These are phyloP conservation scores for Phyllosticta citrichinensis DNA, from an alignment of 2,329 filamentous ascomycete species.

Conservation along the genomic window DNA sequence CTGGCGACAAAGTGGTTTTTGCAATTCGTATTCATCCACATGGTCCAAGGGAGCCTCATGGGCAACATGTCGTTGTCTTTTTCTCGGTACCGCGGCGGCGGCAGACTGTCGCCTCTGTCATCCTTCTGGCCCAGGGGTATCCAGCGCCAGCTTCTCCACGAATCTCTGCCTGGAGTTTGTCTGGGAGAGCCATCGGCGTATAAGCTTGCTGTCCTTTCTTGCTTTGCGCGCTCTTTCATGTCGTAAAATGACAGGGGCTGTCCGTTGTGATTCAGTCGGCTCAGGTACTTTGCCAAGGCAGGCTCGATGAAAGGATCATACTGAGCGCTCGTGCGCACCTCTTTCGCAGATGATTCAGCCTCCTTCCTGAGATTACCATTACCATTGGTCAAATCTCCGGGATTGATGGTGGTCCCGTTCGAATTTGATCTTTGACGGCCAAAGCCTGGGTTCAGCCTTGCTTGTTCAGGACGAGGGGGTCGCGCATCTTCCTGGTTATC, in stretches of 20 bases:
- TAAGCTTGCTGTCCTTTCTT: slow-evolving; percentile 1
- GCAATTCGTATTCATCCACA: slow-evolving; percentile 27
- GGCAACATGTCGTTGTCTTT: slow-evolving; percentile 4
- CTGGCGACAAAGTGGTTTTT: slow-evolving; percentile 20
- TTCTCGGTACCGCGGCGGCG: neutral
- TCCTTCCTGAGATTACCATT: neutral
- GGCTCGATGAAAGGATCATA: neutral
- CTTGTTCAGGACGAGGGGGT: neutral
- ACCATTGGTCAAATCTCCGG: neutral
- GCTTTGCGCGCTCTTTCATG: slow-evolving; percentile 5
- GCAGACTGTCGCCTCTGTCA: neutral
- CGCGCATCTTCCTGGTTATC: neutral
- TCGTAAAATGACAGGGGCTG: slow-evolving; percentile 4
- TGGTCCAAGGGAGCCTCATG: slow-evolving; percentile 24
- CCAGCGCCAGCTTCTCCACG: slow-evolving; percentile 3
- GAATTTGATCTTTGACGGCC: neutral
- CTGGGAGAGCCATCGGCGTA: neutral
- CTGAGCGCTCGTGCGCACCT: neutral
- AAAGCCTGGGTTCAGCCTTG: neutral
- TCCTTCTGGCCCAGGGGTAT: slow-evolving; percentile 1
- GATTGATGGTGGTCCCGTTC: neutral
- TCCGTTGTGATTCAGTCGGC: neutral
- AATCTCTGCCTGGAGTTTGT: neutral
- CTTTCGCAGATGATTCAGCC: neutral
- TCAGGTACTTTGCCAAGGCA: neutral